Conservation (phyloP, 352 stramenopile genomes). For the Phytophthora citricola region DNA sequence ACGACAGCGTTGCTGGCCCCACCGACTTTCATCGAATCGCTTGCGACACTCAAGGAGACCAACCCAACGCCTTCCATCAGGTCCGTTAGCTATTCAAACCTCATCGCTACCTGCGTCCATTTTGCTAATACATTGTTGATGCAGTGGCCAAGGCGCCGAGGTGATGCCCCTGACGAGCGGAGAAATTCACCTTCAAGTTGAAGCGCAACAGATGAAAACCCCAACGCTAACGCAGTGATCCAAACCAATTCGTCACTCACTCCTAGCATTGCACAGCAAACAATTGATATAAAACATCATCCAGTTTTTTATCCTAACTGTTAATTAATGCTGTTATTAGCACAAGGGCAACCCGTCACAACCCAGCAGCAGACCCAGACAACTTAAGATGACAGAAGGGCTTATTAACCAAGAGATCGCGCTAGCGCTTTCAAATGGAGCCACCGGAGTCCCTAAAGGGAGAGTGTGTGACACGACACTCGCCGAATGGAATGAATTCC, state of each 20-base stretch:
- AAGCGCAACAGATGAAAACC: slow-evolving; percentile 50
- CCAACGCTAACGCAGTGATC: slow-evolving; percentile 24
- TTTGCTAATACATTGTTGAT: not conserved
- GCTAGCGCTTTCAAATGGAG: too few relatives aligned
- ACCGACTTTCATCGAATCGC: slow-evolving; percentile 58
- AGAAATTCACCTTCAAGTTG: slow-evolving; percentile 77
- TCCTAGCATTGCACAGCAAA: not conserved
- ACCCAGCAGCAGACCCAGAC: too few relatives aligned
- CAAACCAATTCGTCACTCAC: not conserved
- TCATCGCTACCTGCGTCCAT: not conserved
- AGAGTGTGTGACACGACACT: too few relatives aligned
- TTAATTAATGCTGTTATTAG: too few relatives aligned
- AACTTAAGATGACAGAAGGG: too few relatives aligned
- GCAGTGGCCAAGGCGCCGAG: slow-evolving; percentile 51
- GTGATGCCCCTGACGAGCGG: slow-evolving; percentile 61
- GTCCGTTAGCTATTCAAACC: slow-evolving; percentile 6
- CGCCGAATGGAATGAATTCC: too few relatives aligned
- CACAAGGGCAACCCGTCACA: too few relatives aligned
- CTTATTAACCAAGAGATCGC: too few relatives aligned
- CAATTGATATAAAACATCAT: too few relatives aligned
- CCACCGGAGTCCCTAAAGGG: too few relatives aligned
- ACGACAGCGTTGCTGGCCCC: slow-evolving; percentile 77
- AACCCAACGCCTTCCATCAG: slow-evolving; percentile 27
- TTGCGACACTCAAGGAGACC: slow-evolving; percentile 71
- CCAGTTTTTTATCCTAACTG: too few relatives aligned